A percentile compares a stretch with the other conserved stretches of the same genome.
Conservation (phyloP, 768 basidiomycete genomes). For the Lentinula raphanica region DNA sequence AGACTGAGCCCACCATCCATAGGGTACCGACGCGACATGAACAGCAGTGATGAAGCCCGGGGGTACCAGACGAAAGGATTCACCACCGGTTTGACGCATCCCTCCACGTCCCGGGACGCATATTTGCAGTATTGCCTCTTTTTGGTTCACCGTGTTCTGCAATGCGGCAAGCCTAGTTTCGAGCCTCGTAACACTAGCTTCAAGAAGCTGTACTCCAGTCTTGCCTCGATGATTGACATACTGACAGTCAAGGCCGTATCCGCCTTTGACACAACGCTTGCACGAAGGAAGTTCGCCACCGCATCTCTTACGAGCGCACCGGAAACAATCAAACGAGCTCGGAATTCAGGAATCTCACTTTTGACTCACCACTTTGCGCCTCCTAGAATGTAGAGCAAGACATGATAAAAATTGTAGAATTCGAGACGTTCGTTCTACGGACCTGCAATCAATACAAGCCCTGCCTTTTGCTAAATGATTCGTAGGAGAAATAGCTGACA, state of each 20-base stretch:
- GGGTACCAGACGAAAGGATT: constrained; percentile 3
- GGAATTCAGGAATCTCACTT: too few relatives aligned
- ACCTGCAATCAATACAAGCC: not conserved
- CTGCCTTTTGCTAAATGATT: not conserved
- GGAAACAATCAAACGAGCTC: not conserved
- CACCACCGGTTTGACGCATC: constrained; percentile 3
- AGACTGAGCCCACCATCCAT: constrained; percentile 11
- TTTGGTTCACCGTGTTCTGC: not conserved
- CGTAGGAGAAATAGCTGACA: not conserved
- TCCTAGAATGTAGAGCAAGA: not conserved
- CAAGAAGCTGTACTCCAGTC: constrained; percentile 32
- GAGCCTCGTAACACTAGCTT: constrained; percentile 34
- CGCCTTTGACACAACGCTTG: constrained; percentile 31
- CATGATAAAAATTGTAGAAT: not conserved
- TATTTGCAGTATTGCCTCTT: not conserved
- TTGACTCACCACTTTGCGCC: constrained; percentile 12
- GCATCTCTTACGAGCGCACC: constrained; percentile 29
- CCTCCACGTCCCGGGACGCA: constrained; percentile 7
- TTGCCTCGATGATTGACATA: constrained; percentile 32
- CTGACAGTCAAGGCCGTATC: constrained; percentile 39
- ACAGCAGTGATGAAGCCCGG: not conserved
- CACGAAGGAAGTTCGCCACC: constrained; percentile 39
- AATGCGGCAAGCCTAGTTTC: constrained; percentile 28
- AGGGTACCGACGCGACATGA: constrained; percentile 4
- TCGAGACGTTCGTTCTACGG: not conserved